Conservation (phyloP, 306 rosid genomes). For the barrel medic (Medicago truncatula) region DNA sequence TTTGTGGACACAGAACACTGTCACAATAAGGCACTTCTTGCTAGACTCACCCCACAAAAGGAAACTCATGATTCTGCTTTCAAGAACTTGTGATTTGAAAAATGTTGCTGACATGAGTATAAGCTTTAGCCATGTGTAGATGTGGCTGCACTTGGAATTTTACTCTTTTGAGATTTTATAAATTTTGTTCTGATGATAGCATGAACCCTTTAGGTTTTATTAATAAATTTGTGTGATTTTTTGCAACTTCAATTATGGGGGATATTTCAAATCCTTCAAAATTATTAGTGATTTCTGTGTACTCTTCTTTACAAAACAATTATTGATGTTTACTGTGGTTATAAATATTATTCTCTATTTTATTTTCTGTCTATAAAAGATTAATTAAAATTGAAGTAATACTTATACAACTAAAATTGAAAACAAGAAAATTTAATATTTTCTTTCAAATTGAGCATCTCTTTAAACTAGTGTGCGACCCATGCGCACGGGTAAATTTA, state of each 20-base stretch:
- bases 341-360: too few relatives aligned
- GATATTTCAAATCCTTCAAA: not conserved
- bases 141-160: constrained; percentile 40
- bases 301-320: not conserved
- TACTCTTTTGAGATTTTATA: constrained; percentile 1
- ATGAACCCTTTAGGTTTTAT: constrained; percentile 34
- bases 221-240: constrained; percentile 34
- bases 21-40: constrained; percentile 84
- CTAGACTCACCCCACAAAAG: constrained; percentile 71
- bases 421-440: too few relatives aligned
- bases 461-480: too few relatives aligned
- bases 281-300: not conserved
- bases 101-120: constrained; percentile 2
- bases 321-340: not conserved
- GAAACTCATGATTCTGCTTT: constrained; percentile 58
- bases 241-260: constrained; percentile 17
- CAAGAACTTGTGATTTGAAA: constrained; percentile 65
- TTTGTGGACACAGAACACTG: constrained; percentile 80
- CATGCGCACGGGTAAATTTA: too few relatives aligned
- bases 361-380: too few relatives aligned
- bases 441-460: too few relatives aligned
- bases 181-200: constrained; percentile 35
- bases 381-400: too few relatives aligned
- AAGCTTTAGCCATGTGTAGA: constrained; percentile 19
- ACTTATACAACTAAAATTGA: too few relatives aligned